Evolutionary conservation across 176 grass and related monocot species (phyloP).

Genomic region (Typha latifolia): DNA sequence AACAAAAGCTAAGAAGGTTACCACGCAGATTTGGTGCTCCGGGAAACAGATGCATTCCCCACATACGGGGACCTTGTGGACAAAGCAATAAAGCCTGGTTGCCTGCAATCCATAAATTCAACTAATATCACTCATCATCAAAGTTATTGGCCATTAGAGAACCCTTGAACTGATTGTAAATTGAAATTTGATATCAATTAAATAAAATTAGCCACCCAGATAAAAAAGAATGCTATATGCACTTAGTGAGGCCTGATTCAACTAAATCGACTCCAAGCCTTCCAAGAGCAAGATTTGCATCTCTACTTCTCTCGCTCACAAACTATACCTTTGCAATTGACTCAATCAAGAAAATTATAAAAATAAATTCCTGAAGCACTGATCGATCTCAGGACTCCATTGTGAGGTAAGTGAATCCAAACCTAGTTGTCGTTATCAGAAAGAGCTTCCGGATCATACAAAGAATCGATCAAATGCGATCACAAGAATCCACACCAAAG

Average conservation of each 20-base stretch:
- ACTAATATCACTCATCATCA: not conserved
- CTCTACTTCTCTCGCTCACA: too few species aligned
- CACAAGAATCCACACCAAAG: not conserved
- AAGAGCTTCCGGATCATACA: not conserved
- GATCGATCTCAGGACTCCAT: not conserved
- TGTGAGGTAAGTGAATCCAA: not conserved
- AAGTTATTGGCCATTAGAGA: not conserved
- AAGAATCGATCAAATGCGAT: not conserved
- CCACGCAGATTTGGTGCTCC: conserved; percentile 90
- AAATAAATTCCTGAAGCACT: not conserved
- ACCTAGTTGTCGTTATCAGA: not conserved
- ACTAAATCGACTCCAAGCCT: not conserved
- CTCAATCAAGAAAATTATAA: not conserved
- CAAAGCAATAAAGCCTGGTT: conserved; percentile 95
- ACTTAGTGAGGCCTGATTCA: conserved; percentile 11
- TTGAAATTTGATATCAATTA: conserved; percentile 7
- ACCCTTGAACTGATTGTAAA: conserved; percentile 3
- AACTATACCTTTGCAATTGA: not conserved
- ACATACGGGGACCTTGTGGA: conserved; percentile 90
- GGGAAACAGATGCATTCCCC: conserved; percentile 95
- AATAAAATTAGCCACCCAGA: not conserved
- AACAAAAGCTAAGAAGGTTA: conserved; percentile 32
- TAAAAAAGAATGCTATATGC: conserved; percentile 5
- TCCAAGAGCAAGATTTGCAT: too few species aligned
- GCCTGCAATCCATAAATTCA: conserved; percentile 44